Percentiles rank a stretch among this genome's conserved stretches.
These are phyloP conservation scores for Micromonas commoda DNA, from an alignment of 139 green algal species.

Conservation along the genomic window DNA sequence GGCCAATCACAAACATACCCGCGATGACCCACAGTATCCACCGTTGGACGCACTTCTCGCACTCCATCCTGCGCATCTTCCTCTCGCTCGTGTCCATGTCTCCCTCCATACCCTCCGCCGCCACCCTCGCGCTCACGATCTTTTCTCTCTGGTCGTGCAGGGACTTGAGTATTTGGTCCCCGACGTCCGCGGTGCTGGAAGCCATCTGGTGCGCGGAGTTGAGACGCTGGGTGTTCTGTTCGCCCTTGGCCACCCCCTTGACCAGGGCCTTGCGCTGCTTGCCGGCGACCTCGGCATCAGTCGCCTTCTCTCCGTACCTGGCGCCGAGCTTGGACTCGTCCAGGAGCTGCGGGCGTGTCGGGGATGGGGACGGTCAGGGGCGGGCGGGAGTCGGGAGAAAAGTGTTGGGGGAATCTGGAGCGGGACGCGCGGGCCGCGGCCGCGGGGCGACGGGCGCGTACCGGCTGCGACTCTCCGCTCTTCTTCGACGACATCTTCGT, in stretches of 20 bases:
- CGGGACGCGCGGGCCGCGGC: too few relatives aligned
- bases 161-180: neutral
- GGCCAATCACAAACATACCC: neutral
- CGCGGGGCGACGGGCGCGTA: too few relatives aligned
- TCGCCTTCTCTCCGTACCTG: too few relatives aligned
- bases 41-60: slow-evolving; percentile 16
- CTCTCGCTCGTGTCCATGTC: slow-evolving; percentile 17
- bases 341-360: too few relatives aligned
- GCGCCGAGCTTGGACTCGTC: too few relatives aligned
- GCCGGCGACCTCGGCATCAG: neutral
- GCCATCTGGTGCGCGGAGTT: neutral
- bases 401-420: too few relatives aligned
- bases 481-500: too few relatives aligned
- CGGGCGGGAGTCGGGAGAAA: too few relatives aligned
- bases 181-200: neutral
- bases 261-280: neutral
- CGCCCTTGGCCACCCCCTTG: neutral
- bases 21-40: neutral
- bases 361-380: too few relatives aligned
- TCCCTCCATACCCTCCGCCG: neutral
- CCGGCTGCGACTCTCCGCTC: too few relatives aligned
- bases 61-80: neutral
- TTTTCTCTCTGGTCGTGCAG: slow-evolving; percentile 3
- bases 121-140: neutral
- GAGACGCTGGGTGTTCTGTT: neutral